phyloP scores from a whole-genome alignment of 208 protist genomes.

The Trypanosoma conorhini region DNA sequence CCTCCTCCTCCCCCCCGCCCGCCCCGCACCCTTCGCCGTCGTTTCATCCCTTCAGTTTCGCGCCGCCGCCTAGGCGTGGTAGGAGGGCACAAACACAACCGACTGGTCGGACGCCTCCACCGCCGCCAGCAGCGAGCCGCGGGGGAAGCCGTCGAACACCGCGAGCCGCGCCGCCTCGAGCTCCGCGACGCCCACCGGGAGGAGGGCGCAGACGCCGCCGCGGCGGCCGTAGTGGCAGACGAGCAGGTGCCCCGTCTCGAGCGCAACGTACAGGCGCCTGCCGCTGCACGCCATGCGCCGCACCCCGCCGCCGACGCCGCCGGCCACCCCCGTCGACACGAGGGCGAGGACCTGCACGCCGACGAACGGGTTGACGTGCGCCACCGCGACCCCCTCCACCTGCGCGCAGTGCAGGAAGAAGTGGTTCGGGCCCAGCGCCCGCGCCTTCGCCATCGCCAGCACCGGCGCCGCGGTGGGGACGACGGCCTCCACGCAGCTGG shows the following conservation, averaged over 20 bases:
- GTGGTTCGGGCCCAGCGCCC: conserved; percentile 55
- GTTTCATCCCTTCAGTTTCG: not conserved
- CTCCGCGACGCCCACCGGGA: conserved; percentile 68
- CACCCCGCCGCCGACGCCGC: conserved; percentile 67
- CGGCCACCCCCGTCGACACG: conserved; percentile 64
- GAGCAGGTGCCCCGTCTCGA: conserved; percentile 77
- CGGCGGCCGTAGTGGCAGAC: conserved; percentile 64
- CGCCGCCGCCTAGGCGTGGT: conserved; percentile 43
- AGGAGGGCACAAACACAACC: conserved; percentile 64
- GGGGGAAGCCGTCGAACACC: conserved; percentile 49
- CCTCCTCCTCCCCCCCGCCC: not conserved
- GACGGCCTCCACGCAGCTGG: conserved; percentile 15
- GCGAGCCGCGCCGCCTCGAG: conserved; percentile 44
- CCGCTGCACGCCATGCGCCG: conserved; percentile 53
- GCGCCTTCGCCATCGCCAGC: conserved; percentile 40
- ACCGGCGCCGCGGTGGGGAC: conserved; percentile 64
- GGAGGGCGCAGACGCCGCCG: conserved; percentile 40
- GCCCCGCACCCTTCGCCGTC: not conserved
- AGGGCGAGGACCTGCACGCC: conserved; percentile 65
- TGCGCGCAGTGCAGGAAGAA: conserved; percentile 53
- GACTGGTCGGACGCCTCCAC: conserved; percentile 56
- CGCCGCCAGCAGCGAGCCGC: conserved; percentile 65
- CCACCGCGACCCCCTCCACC: conserved; percentile 72
- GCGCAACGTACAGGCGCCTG: conserved; percentile 58
- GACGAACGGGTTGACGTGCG: conserved; percentile 53